These are phyloP conservation scores for Cryptosporidium meleagridis DNA, from an alignment of 169 alveolate genomes.

Conservation along the genomic window DNA sequence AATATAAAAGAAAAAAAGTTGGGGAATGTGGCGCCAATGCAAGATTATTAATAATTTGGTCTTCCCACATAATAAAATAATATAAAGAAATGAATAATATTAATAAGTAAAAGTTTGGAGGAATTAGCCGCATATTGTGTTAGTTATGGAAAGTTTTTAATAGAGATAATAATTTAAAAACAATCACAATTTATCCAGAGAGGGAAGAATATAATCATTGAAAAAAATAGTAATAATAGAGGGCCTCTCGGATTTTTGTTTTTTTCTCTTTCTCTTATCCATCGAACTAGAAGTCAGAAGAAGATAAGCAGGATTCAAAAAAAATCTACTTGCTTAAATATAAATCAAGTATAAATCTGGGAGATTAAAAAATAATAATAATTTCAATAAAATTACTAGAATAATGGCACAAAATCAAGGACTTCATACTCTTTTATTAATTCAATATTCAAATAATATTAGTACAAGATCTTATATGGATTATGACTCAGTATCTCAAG, in stretches of 20 bases:
- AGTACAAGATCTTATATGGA: slow-evolving; percentile 75
- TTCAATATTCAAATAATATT: slow-evolving; percentile 50
- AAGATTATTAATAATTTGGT: neutral
- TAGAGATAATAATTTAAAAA: neutral
- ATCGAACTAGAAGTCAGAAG: neutral
- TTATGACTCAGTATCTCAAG: slow-evolving; percentile 66
- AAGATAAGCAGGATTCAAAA: too few relatives aligned
- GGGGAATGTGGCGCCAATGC: neutral
- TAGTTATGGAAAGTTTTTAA: neutral
- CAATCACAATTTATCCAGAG: neutral
- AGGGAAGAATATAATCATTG: neutral
- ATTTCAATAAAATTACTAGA: neutral
- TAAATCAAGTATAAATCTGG: neutral
- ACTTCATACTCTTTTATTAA: slow-evolving; percentile 58
- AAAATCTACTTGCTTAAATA: neutral
- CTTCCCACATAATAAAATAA: neutral
- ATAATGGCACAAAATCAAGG: slow-evolving; percentile 63
- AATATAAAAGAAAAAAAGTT: neutral
- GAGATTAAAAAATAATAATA: too few relatives aligned
- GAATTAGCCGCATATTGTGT: neutral
- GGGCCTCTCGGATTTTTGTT: too few relatives aligned
- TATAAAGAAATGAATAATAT: neutral
- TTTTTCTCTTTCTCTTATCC: too few relatives aligned
- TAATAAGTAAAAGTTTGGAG: neutral
- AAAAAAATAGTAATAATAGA: too few relatives aligned